These are phyloP conservation scores for Hyphopichia khmerensis DNA, from an alignment of 1,139 yeast species.

Conservation along the genomic window DNA sequence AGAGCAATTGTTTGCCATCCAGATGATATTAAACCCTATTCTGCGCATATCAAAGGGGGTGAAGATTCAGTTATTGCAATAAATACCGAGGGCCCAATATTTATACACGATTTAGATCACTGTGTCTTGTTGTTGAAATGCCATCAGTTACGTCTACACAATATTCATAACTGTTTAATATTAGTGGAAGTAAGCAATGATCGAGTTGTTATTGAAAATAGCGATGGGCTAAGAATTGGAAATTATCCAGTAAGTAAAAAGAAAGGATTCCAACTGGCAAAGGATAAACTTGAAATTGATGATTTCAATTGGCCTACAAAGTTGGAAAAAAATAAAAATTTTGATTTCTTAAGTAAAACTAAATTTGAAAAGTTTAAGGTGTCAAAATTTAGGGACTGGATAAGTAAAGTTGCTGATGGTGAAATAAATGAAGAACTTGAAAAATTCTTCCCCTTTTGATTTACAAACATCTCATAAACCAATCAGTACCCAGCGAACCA, in stretches of 20 bases:
- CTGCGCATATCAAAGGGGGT: conserved; percentile 21
- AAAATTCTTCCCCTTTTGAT: neutral
- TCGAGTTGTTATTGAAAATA: conserved; percentile 34
- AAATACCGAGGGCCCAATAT: conserved; percentile 32
- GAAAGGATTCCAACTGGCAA: neutral
- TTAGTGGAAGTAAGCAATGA: conserved; percentile 21
- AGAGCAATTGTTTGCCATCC: conserved; percentile 10
- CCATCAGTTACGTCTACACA: conserved; percentile 44
- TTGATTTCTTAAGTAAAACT: neutral
- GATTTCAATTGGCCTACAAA: conserved; percentile 13
- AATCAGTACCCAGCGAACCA: too few relatives aligned
- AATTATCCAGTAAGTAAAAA: conserved; percentile 1
- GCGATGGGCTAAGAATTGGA: conserved; percentile 20
- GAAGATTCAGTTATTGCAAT: conserved; percentile 17
- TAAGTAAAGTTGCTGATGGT: neutral
- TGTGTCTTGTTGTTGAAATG: conserved; percentile 26
- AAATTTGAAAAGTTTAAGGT: neutral
- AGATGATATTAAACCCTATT: conserved; percentile 13
- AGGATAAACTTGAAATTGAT: conserved; percentile 8
- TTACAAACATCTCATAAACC: too few relatives aligned
- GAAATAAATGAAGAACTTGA: neutral
- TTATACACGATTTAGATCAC: conserved; percentile 22
- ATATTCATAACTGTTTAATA: conserved; percentile 20
- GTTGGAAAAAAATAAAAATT: conserved; percentile 15
- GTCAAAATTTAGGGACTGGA: neutral